Evolutionary conservation across 306 rosid genomes (phyloP).

Genomic region (Fagus sylvatica): DNA sequence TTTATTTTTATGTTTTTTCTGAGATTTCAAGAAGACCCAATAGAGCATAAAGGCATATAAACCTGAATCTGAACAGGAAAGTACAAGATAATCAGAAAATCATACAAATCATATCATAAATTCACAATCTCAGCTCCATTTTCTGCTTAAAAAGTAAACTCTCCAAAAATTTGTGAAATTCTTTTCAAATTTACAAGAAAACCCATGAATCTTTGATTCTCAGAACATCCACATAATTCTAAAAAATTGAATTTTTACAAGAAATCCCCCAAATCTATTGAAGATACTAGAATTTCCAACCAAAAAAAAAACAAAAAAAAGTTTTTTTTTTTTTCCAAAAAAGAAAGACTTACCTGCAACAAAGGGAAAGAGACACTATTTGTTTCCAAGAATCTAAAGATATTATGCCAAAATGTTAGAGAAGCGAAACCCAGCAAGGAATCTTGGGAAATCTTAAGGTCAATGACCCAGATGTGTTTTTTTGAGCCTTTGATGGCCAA

Average conservation of each 20-base stretch:
- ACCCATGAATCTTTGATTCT: not conserved
- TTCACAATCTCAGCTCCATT: constrained; percentile 1
- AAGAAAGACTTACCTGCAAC: not conserved
- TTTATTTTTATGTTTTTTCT: not conserved
- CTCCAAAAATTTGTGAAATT: not conserved
- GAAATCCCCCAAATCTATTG: not conserved
- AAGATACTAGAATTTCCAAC: not conserved
- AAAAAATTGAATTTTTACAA: not conserved
- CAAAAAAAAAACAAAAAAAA: not conserved
- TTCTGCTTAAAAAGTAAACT: not conserved
- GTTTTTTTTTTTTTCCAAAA: not conserved
- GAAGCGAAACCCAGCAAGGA: constrained; percentile 30
- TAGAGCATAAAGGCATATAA: constrained; percentile 1
- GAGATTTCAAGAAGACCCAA: constrained; percentile 24
- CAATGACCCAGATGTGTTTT: not conserved
- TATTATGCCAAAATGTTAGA: not conserved
- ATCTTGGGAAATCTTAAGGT: not conserved
- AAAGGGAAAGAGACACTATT: not conserved
- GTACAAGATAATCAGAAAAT: not conserved
- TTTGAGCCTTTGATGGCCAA: not conserved
- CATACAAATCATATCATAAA: not conserved
- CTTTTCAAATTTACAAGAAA: constrained; percentile 2
- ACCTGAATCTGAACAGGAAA: constrained; percentile 22
- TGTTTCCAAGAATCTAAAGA: not conserved
- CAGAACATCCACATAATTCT: not conserved